Evolutionary conservation across 2,329 filamentous ascomycete species (phyloP).

Genomic region (Phyllosticta ampelicida): DNA sequence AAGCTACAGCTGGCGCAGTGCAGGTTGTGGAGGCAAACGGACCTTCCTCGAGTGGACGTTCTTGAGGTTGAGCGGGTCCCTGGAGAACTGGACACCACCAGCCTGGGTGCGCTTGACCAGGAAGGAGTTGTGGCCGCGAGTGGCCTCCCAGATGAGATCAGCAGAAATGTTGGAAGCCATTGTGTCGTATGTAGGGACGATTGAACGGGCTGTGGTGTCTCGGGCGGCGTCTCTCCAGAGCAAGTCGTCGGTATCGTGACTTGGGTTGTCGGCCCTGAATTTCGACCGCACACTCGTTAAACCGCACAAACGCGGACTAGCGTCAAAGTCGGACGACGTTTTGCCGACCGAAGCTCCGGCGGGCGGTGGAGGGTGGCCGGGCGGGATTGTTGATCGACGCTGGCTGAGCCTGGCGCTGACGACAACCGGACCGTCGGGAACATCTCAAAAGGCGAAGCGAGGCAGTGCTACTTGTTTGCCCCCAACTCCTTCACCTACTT

Average conservation of each 20-base stretch:
- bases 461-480: not conserved
- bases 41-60: constrained; percentile 93
- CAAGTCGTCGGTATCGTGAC: not conserved
- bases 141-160: constrained; percentile 90
- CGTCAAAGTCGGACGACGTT: not conserved
- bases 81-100: constrained; percentile 82
- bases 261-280: constrained; percentile 2
- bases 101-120: constrained; percentile 77
- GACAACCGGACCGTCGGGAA: constrained; percentile 5
- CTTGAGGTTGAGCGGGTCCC: constrained; percentile 83
- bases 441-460: not conserved
- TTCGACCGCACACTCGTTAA: not conserved
- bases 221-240: constrained; percentile 6
- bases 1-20: constrained; percentile 7
- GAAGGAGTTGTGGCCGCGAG: constrained; percentile 79
- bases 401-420: constrained; percentile 2
- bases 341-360: not conserved
- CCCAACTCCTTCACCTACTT: not conserved
- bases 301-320: constrained; percentile 5
- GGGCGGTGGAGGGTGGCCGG: not conserved
- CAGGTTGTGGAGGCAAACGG: constrained; percentile 17
- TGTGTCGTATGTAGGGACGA: constrained; percentile 17
- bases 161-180: constrained; percentile 67
- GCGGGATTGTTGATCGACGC: not conserved
- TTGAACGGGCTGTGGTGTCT: constrained; percentile 2